Evolutionary conservation across 1,284 basidiomycete genomes (phyloP).

Genomic region (Trametes sp.): DNA sequence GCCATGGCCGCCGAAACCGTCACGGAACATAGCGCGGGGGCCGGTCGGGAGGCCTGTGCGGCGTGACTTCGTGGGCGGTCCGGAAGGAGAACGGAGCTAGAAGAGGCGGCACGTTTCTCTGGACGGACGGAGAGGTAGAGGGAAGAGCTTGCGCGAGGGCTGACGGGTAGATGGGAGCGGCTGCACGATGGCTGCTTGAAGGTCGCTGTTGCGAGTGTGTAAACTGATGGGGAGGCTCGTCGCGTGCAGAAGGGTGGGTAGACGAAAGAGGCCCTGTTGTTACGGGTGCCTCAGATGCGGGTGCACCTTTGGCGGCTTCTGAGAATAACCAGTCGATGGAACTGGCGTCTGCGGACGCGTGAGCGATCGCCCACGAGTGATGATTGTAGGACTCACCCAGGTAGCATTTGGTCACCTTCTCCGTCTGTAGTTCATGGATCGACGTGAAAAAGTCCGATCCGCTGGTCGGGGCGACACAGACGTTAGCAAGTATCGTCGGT

Average conservation of each 20-base stretch:
- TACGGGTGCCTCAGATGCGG: slow-evolving; percentile 51
- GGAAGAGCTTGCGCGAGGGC: slow-evolving; percentile 72
- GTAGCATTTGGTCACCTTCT: slow-evolving; percentile 45
- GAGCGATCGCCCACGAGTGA: slow-evolving; percentile 9
- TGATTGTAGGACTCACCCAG: slow-evolving; percentile 58
- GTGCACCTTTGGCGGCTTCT: slow-evolving; percentile 74
- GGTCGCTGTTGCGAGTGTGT: slow-evolving; percentile 53
- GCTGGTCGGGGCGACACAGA: slow-evolving; percentile 24
- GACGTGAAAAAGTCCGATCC: slow-evolving; percentile 52
- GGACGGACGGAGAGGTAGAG: slow-evolving; percentile 54
- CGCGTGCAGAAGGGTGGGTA: slow-evolving; percentile 38
- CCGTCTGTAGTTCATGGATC: slow-evolving; percentile 51
- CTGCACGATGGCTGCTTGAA: slow-evolving; percentile 43
- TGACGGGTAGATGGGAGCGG: slow-evolving; percentile 64
- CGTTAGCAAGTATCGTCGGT: neutral
- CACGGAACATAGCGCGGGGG: slow-evolving; percentile 75
- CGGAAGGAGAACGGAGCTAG: slow-evolving; percentile 75
- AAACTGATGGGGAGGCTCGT: slow-evolving; percentile 38
- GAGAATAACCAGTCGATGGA: slow-evolving; percentile 88
- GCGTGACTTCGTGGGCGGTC: slow-evolving; percentile 67
- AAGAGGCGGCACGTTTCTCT: slow-evolving; percentile 76
- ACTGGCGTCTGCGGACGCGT: slow-evolving; percentile 59
- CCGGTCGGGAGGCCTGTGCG: slow-evolving; percentile 80
- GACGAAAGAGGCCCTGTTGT: slow-evolving; percentile 48
- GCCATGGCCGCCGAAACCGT: slow-evolving; percentile 45